Base-by-base conservation (phyloP, 2,329 filamentous ascomycete species). In the Ramularia endophylla region DNA sequence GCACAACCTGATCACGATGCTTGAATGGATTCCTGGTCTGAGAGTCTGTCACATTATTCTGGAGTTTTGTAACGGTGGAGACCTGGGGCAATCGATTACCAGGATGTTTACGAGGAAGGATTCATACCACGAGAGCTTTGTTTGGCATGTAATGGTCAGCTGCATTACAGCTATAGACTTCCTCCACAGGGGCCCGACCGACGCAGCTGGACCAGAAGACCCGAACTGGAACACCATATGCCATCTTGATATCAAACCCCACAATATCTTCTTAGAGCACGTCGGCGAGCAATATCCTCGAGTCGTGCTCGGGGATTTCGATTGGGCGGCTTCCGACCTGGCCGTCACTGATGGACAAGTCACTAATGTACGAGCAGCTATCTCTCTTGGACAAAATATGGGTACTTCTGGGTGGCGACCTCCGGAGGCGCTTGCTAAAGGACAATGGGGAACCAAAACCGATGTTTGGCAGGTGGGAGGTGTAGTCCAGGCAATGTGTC, bases 391-490 rank as follows among this genome's bases (percentile, higher is more conserved):
- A n/a, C n/a, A n/a, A n/a, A n/a, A n/a, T n/a, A n/a, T n/a, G 16
- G 46, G 44, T 8, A 50, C 43, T 5, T 38, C 28, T 5, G 37
- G 36, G 17, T 53, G 48, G 51, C 36, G 40, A 15, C 44, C 50
- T 9, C 50, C 48, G 4, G 52, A 54, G 33, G 15, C 8, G 22
- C 6, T 25, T 18, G 28, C 8, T 7, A 40, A 7, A 17, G 20
- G 32, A 7, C 15, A n/a, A 20, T 34, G 20, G 17, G 52, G 52
- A 15, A 49, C 31, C n/a, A 18, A 30, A 5, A 53, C 46, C 1
- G 52, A 55, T 28, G 28, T 51, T 15, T 53, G 51, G 51, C 51
- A 52, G 38, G 15, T 46, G 3, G 52, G 51, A 9, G 52, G 20
- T 11, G 37, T 49, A 7, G 40, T 50, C 7, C 50, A 52, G 33